Percentiles rank a stretch among this genome's conserved stretches.
Evolutionary conservation across 2,329 filamentous ascomycete genomes (phyloP).

Genomic region (Fusarium dlaminii): DNA sequence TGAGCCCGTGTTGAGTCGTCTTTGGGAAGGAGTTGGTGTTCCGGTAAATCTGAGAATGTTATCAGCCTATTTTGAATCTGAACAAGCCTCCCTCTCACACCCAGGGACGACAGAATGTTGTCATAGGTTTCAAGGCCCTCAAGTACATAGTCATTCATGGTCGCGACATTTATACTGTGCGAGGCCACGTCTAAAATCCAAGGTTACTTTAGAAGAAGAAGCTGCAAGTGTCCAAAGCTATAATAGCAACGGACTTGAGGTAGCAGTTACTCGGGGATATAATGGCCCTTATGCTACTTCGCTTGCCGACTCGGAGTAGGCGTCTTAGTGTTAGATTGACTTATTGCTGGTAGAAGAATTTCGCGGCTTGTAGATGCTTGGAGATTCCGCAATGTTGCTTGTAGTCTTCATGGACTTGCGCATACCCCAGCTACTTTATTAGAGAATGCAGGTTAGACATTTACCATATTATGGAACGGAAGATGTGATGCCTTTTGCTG

Average conservation of each 20-base stretch:
- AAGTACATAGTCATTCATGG: background rate
- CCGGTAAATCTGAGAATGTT: background rate
- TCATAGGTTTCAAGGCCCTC: background rate
- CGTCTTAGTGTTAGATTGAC: background rate
- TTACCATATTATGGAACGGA: background rate
- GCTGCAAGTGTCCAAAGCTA: background rate
- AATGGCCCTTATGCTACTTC: background rate
- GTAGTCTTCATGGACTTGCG: background rate
- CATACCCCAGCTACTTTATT: background rate
- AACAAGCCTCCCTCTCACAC: background rate
- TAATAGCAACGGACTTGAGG: background rate
- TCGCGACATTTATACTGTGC: background rate
- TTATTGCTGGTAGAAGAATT: background rate
- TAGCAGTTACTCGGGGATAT: background rate
- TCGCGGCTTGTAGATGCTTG: background rate
- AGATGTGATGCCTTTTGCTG: background rate
- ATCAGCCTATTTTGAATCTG: background rate
- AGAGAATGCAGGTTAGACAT: background rate
- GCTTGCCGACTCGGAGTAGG: background rate
- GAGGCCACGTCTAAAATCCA: background rate
- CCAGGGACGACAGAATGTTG: background rate
- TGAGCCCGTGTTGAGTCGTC: background rate
- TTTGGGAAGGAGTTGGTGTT: background rate
- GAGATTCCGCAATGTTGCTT: background rate
- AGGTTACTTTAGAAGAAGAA: background rate